Percentiles rank a stretch among this genome's conserved stretches.
These are phyloP conservation scores for Nymphaea thermarum DNA, from an alignment of 164 flowering plant genomes.

Conservation along the genomic window DNA sequence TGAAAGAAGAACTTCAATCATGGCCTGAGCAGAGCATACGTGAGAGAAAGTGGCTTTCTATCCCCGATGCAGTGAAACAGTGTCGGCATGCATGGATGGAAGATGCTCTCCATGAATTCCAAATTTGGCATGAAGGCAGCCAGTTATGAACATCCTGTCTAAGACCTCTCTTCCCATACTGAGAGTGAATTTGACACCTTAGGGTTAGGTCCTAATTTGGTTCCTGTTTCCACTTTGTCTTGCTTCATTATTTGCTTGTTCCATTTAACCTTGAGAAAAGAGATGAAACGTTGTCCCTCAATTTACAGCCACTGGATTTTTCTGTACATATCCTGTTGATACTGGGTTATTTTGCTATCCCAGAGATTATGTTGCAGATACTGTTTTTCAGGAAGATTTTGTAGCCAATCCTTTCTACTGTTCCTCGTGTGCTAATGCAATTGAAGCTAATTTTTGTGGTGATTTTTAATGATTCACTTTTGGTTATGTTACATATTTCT, in stretches of 20 bases:
- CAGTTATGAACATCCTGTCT: neutral
- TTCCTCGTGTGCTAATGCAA: no score
- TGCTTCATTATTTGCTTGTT: neutral
- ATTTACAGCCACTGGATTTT: neutral
- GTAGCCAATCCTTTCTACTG: no score
- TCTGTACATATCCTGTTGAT: neutral
- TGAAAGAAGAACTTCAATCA: conserved; percentile 49
- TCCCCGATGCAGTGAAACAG: conserved; percentile 35
- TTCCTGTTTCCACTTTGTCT: neutral
- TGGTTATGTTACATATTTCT: no score
- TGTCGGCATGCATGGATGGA: conserved; percentile 69
- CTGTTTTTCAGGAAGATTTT: neutral
- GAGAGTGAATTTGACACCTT: neutral
- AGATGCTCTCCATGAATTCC: conserved; percentile 43
- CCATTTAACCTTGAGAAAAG: neutral
- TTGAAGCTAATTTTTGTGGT: no score
- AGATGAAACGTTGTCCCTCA: neutral
- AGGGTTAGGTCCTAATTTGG: neutral
- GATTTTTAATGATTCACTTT: no score
- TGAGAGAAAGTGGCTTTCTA: conserved; percentile 44
- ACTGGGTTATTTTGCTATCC: neutral
- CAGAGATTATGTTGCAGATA: neutral
- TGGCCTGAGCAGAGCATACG: conserved; percentile 65
- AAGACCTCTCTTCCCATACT: neutral
- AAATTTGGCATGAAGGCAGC: conserved; percentile 24